Percentiles rank a stretch among this genome's conserved stretches.
Conservation (phyloP, 805 yeast genomes). For the Tetrapisispora iriomotensis region DNA sequence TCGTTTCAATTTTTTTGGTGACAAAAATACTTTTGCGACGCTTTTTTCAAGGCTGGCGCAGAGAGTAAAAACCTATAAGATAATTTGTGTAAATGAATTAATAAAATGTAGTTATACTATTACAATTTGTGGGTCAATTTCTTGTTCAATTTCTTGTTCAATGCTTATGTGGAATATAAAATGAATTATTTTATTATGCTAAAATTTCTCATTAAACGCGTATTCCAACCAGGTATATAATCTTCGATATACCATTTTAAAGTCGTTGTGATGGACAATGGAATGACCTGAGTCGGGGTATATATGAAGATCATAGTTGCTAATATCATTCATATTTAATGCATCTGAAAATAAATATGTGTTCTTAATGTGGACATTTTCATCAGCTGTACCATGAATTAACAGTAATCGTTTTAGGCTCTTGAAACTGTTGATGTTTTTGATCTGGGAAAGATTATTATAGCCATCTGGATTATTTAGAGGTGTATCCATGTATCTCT, state of each 20-base stretch:
- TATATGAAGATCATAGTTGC: conserved; percentile 74
- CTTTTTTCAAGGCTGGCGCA: no score
- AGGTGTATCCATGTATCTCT: conserved; percentile 60
- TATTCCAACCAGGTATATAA: conserved; percentile 56
- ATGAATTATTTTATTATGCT: no score
- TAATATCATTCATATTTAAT: conserved; percentile 42
- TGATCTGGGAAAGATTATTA: conserved; percentile 34
- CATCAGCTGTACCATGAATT: conserved; percentile 82
- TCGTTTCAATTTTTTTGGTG: no score
- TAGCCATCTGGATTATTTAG: conserved; percentile 41
- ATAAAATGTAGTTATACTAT: no score
- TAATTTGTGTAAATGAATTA: no score
- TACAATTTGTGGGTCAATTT: no score
- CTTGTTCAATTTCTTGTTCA: no score
- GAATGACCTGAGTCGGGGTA: conserved; percentile 93
- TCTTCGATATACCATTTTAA: conserved; percentile 59
- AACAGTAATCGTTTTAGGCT: conserved; percentile 47
- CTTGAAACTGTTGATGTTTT: conserved; percentile 35
- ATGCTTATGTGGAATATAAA: no score
- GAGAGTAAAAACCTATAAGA: no score
- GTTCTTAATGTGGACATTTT: conserved; percentile 73
- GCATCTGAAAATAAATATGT: conserved; percentile 51
- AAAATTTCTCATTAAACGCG: no score
- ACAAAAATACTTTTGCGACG: no score
- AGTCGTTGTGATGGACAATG: conserved; percentile 72